Base-by-base conservation (phyloP, 2,329 filamentous ascomycete species). In the Westerdykella sp. region DNA sequence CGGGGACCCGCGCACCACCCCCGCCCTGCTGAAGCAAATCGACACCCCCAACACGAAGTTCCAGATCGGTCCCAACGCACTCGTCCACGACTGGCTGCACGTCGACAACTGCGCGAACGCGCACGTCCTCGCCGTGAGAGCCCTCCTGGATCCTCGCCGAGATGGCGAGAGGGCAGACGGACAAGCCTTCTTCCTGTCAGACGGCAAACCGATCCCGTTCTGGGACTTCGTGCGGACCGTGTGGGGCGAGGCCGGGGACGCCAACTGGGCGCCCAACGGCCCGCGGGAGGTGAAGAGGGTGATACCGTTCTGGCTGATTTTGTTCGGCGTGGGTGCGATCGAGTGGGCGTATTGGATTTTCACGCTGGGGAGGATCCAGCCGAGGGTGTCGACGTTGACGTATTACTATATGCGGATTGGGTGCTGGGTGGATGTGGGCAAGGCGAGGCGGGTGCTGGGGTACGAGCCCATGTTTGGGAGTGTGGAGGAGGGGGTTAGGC, bases 171-270 rank as follows among this genome's bases (percentile, higher is more conserved):
- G 25, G 25, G 25, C 7, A 28, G 25, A 28, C 25, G 48, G 47
- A 6, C 45, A 53, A 32, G 42, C 50, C 5, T 53, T 50, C 46
- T 50, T 45, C 46, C 46, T 53, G 11, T 23, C 50, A n/a, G 48
- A 53, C 31, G 37, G 31, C 3, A 13, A 25, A 9, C 47, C 48
- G 6, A 46, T 48, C 37, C 41, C 34, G n/a, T 40, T 50, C 15
- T 53, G 48, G 50, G 45, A 50, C 30, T 53, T 53, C 34, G 25
- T 28, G 4, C 22, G 47, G 13, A 37, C n/a, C 6, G 34, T 47
- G 11, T 41, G 37, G 37, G n/a, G 14, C 16, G 42, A 12, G 4
- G 41, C 42, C 3, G 47, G 47, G 4, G 47, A 50, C 21, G 14
- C 7, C 16, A 41, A 37, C n/a, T 42, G 32, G 13, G 30, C 13